A percentile compares a stretch with the other conserved stretches of the same genome.
Conservation (phyloP, 225 moss, liverwort and hornwort genomes). For the Pseudoscleropodium purum region DNA sequence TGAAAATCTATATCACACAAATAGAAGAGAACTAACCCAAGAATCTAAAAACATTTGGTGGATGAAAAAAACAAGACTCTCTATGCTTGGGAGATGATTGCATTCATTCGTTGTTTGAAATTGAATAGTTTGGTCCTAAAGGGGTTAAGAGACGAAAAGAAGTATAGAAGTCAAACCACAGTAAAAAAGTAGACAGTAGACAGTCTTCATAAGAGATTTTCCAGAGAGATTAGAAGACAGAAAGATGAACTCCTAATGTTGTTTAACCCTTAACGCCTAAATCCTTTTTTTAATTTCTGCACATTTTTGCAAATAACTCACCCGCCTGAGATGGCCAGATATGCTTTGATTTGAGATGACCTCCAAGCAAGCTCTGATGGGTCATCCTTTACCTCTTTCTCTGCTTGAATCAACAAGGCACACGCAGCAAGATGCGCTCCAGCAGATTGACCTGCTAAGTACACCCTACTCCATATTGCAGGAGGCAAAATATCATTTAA, state of each 20-base stretch:
- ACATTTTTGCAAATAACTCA: slow-evolving; percentile 12
- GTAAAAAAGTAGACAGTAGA: background rate
- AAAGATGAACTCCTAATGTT: background rate
- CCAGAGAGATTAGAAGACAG: background rate
- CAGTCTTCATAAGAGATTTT: background rate
- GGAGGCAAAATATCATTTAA: background rate
- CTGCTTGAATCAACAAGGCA: slow-evolving; percentile 67
- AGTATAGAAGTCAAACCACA: background rate
- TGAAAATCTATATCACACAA: background rate
- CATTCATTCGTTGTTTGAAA: background rate
- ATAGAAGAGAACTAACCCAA: background rate
- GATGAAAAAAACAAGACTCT: background rate
- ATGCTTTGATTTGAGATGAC: slow-evolving; percentile 40
- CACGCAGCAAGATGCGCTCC: slow-evolving; percentile 82
- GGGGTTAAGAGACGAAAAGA: background rate
- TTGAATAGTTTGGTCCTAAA: background rate
- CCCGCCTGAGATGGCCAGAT: slow-evolving; percentile 82
- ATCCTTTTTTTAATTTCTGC: background rate
- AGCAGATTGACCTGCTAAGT: slow-evolving; percentile 79
- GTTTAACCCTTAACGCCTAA: background rate
- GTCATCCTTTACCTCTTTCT: slow-evolving; percentile 44
- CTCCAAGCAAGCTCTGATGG: slow-evolving; percentile 47
- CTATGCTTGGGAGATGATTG: background rate
- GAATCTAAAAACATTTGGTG: background rate
- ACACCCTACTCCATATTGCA: slow-evolving; percentile 39